phyloP scores from a whole-genome alignment of 371 early-diverging fungal genomes.

The Mucor indicus region DNA sequence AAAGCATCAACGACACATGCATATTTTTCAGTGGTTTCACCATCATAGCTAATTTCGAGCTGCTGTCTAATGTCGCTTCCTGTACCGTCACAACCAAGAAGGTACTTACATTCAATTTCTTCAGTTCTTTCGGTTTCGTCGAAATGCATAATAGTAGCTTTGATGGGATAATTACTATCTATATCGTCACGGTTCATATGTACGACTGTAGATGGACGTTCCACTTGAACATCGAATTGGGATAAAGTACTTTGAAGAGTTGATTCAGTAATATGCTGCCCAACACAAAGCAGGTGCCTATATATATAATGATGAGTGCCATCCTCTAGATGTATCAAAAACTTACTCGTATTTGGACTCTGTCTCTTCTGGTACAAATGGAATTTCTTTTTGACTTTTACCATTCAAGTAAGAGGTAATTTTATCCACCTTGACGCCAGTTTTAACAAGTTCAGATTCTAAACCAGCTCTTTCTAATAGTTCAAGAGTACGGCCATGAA shows the following conservation, averaged over 20 bases:
- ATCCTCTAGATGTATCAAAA: too few species aligned
- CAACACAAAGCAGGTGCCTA: conserved; percentile 42
- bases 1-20: conserved; percentile 45
- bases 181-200: conserved; percentile 13
- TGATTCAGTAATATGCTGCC: conserved; percentile 45
- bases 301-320: too few species aligned
- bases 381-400: conserved; percentile 24
- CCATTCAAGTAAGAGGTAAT: conserved; percentile 37
- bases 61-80: conserved; percentile 39
- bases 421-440: conserved; percentile 41
- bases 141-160: conserved; percentile 37
- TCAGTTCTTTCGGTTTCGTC: conserved; percentile 28
- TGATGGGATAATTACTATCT: conserved; percentile 23
- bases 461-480: conserved; percentile 34
- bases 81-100: conserved; percentile 46
- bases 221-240: conserved; percentile 33
- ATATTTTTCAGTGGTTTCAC: conserved; percentile 41
- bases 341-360: conserved; percentile 47
- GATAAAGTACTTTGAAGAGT: conserved; percentile 32
- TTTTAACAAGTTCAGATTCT: conserved; percentile 27
- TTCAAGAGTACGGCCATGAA: conserved; percentile 45
- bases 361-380: conserved; percentile 41
- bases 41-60: conserved; percentile 32
- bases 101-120: conserved; percentile 36
- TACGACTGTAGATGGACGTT: conserved; percentile 37